phyloP scores from a whole-genome alignment of 352 stramenopile genomes.

The Pythium vanterpoolii region DNA sequence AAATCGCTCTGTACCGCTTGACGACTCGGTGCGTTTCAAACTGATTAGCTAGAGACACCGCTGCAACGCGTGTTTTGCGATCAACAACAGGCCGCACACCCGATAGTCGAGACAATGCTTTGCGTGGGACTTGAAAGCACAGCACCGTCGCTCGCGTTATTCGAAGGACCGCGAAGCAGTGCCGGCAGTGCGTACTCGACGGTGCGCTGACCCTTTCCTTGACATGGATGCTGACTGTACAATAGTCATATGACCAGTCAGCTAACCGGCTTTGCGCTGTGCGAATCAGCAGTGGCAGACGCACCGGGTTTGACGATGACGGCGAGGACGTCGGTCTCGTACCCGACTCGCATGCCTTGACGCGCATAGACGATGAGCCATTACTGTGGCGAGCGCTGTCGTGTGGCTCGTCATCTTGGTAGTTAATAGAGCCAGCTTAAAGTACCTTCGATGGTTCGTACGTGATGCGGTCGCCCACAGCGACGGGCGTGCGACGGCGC shows the following conservation, averaged over 20 bases:
- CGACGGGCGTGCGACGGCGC: conserved; percentile 25
- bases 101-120: conserved; percentile 63
- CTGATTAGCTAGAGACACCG: conserved; percentile 41
- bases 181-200: conserved; percentile 43
- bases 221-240: conserved; percentile 49
- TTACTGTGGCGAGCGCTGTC: neutral
- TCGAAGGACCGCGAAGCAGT: conserved; percentile 23
- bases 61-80: conserved; percentile 46
- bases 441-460: conserved; percentile 8
- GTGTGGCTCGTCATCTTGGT: neutral
- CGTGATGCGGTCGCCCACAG: conserved; percentile 31
- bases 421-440: neutral
- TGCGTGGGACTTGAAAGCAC: conserved; percentile 31
- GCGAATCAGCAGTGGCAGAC: neutral
- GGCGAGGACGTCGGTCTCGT: conserved; percentile 39
- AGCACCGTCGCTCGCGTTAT: neutral
- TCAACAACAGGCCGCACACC: conserved; percentile 54
- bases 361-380: conserved; percentile 42
- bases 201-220: conserved; percentile 50
- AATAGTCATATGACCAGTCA: neutral
- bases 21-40: conserved; percentile 40
- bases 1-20: conserved; percentile 57
- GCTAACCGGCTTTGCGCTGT: neutral
- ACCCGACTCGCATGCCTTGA: conserved; percentile 56
- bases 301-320: conserved; percentile 55